Evolutionary conservation across 2,329 filamentous ascomycete species (phyloP), one percentile per base, ranked within the genome.

Genomic region (Pseudonectria foliicola): DNA sequence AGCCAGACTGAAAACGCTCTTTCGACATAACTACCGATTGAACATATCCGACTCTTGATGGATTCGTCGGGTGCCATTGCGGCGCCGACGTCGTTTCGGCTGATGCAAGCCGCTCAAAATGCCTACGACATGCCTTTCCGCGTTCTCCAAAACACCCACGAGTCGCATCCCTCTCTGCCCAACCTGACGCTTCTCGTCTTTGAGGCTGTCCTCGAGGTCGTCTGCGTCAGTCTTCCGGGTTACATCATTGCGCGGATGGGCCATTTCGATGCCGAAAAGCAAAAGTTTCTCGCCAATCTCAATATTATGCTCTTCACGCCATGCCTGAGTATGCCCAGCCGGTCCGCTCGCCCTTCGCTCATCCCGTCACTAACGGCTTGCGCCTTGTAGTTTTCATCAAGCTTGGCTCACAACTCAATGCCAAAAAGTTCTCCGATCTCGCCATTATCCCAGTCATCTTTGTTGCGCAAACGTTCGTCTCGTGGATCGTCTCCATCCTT

Each of bases 221-320:
- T 98, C 32, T 96, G 89, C 57, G 89, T 98, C 59, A 90, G 85
- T 60, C 64, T 95, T 48, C 92, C 92, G 0, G 92, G 92, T 18
- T 98, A 95, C 63, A 82, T 98, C 44, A 80, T 95, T 35, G 92
- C 92, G 10, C 73, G 84, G 26, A 73, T 87, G 51, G 92, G 92
- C 57, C 85, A 95, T 66, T 96, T 98, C 62, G 87, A 94, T 62
- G 87, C 86, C 44, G 88, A 95, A 33, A 85, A 89, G 59, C 92
- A 98, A 61, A 96, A 95, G 63, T 93, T 98, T 56, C 72, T 95
- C 33, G 90, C 92, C 35, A 95, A 98, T 56, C 71, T 98, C 49
- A 98, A 98, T 60, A 88, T 95, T 39, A 85, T 85, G 67, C 73
- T 98, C 27, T 98, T 98, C 63, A 98, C 92, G 21, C 92, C 92